Evolutionary conservation across 2,329 filamentous ascomycete species (phyloP).

Genomic region (Cladosporium halotolerans): DNA sequence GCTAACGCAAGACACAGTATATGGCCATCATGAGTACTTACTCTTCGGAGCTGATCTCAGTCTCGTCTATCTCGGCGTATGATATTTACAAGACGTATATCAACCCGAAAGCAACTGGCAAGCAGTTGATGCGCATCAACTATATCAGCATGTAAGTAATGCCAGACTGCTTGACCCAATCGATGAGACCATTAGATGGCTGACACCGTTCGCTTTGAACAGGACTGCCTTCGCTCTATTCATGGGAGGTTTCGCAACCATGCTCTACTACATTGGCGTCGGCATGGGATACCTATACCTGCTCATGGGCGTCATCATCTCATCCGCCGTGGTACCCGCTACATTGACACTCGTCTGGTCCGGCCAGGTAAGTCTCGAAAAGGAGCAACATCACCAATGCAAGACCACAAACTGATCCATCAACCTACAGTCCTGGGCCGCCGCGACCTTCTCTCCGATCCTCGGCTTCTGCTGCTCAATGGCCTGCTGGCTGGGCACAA

Average conservation of each 20-base stretch:
- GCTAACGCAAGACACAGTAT: constrained; percentile 12
- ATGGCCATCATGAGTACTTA: constrained; percentile 30
- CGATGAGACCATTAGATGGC: no score
- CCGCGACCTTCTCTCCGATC: constrained; percentile 61
- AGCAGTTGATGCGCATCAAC: constrained; percentile 71
- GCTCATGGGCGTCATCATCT: constrained; percentile 88
- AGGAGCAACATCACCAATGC: neutral
- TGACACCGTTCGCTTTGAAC: no score
- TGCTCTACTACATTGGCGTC: constrained; percentile 46
- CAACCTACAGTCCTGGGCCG: constrained; percentile 64
- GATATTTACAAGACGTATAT: constrained; percentile 60
- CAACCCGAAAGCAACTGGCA: constrained; percentile 69
- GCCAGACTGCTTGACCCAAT: no score
- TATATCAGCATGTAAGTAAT: constrained; percentile 54
- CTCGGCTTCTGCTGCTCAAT: constrained; percentile 63
- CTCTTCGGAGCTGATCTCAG: constrained; percentile 37
- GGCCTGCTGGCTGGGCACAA: constrained; percentile 69
- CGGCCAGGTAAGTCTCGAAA: constrained; percentile 48
- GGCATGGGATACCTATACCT: constrained; percentile 86
- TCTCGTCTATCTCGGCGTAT: constrained; percentile 36
- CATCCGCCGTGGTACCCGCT: constrained; percentile 67
- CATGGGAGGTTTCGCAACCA: constrained; percentile 51
- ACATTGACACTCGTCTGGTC: constrained; percentile 75
- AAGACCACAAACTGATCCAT: neutral
- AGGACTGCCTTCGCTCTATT: constrained; percentile 63